Percentiles rank a stretch among this genome's conserved stretches.
phyloP scores from a whole-genome alignment of 2,329 filamentous ascomycete genomes.

The Colletotrichum aenigma region DNA sequence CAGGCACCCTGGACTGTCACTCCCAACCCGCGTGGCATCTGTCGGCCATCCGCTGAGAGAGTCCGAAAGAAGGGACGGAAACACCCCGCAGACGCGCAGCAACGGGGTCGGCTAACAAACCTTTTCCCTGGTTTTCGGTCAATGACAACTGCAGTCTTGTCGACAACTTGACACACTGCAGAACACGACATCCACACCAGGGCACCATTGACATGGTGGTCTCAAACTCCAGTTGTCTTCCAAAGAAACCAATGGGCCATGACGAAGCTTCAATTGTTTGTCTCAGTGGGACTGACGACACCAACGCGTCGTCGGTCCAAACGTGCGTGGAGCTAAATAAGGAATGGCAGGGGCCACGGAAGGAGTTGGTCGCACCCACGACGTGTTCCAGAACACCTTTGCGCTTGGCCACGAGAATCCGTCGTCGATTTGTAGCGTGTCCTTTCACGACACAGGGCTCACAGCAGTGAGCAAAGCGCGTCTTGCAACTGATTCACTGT shows the following conservation, averaged over 20 bases:
- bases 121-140: conserved; percentile 2
- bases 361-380: background rate
- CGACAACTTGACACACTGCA: background rate
- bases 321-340: background rate
- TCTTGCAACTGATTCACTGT: background rate
- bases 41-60: background rate
- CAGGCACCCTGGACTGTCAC: background rate
- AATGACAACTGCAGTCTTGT: background rate
- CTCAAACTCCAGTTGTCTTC: background rate
- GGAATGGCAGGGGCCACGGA: background rate
- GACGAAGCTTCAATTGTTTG: background rate
- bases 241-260: background rate
- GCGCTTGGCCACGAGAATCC: background rate
- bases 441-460: background rate
- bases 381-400: background rate
- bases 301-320: background rate
- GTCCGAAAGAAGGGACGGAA: conserved; percentile 12
- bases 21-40: conserved; percentile 1
- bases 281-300: background rate
- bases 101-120: background rate
- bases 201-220: background rate
- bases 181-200: background rate
- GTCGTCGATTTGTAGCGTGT: background rate
- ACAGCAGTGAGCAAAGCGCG: background rate
- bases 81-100: conserved; percentile 8